phyloP scores from a whole-genome alignment of 176 grass and related monocot species.

The Chrysopogon serrulatus region DNA sequence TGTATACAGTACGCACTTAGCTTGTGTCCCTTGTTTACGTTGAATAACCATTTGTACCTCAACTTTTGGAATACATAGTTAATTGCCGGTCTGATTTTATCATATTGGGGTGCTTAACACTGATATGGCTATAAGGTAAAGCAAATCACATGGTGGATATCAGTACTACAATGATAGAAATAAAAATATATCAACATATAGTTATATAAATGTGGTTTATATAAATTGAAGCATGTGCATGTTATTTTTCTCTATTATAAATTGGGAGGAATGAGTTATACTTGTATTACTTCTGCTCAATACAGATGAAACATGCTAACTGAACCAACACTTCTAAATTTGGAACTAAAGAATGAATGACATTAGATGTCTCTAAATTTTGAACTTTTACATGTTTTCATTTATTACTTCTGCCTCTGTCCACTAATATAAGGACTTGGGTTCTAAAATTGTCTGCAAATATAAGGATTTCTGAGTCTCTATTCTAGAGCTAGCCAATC shows the following conservation, averaged over 20 bases:
- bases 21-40: background rate
- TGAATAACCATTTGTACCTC: background rate
- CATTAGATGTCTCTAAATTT: background rate
- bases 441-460: too few relatives aligned
- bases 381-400: background rate
- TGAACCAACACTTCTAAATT: background rate
- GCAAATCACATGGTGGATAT: background rate
- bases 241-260: constrained; percentile 8
- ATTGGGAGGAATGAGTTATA: background rate
- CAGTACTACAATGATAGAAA: background rate
- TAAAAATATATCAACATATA: background rate
- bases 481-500: too few relatives aligned
- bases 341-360: background rate
- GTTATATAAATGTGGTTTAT: background rate
- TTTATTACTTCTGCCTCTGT: background rate
- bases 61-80: background rate
- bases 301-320: background rate
- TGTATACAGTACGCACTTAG: background rate
- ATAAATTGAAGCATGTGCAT: background rate
- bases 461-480: too few relatives aligned
- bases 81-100: background rate
- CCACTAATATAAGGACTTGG: background rate
- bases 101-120: background rate
- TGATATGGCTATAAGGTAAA: background rate
- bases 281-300: background rate